A percentile compares a stretch with the other conserved stretches of the same genome.
Evolutionary conservation across 2,329 filamentous ascomycete species (phyloP).

Genomic region (Fusarium beomiforme): DNA sequence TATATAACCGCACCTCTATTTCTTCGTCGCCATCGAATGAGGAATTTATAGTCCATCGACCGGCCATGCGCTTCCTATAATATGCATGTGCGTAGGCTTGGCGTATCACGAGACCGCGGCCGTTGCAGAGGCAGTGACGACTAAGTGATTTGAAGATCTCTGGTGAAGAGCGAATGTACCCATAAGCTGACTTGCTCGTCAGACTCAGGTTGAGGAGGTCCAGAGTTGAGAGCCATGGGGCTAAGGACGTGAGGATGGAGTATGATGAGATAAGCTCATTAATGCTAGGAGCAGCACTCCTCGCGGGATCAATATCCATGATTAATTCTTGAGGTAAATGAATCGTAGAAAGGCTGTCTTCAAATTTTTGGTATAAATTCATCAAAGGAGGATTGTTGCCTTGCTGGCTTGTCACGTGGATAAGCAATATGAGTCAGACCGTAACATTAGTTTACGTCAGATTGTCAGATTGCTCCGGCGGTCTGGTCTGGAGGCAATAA

Average conservation of each 20-base stretch:
- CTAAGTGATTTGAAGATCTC: slow-evolving; percentile 6
- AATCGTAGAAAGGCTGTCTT: too few species aligned
- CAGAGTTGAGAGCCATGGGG: slow-evolving; percentile 26
- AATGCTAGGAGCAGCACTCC: neutral
- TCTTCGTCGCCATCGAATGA: neutral
- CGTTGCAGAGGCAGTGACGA: slow-evolving; percentile 25
- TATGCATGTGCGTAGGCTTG: slow-evolving; percentile 15
- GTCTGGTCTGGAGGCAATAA: too few species aligned
- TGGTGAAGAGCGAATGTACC: neutral
- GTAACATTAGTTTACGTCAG: neutral
- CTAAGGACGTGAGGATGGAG: slow-evolving; percentile 17
- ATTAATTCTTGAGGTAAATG: accelerated
- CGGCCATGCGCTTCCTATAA: neutral
- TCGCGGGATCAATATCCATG: neutral
- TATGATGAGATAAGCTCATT: slow-evolving; percentile 23
- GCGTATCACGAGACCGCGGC: slow-evolving; percentile 10
- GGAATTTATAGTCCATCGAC: neutral
- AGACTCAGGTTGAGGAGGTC: slow-evolving; percentile 25
- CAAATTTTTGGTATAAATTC: accelerated
- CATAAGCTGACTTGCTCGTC: neutral
- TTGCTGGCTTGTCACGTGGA: neutral
- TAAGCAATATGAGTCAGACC: neutral
- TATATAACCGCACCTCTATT: slow-evolving; percentile 25
- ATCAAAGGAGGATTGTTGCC: accelerated
- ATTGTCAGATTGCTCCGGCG: neutral